Conservation (phyloP, 768 basidiomycete genomes). For the Exsudoporus frostii region DNA sequence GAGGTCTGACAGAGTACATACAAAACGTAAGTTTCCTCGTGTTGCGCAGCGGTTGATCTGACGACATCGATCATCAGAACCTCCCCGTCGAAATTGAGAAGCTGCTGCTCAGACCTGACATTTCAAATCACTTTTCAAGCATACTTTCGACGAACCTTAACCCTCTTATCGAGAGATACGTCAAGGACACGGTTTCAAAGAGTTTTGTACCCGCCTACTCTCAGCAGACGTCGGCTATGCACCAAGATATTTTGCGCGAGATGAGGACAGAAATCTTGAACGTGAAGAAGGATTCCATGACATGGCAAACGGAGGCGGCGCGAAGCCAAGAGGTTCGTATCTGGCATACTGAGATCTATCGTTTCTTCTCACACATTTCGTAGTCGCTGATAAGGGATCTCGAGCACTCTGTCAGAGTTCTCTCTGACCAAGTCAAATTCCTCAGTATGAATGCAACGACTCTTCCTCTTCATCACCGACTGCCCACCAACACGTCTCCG, state of each 20-base stretch:
- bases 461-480: conserved; percentile 34
- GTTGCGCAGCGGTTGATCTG: not conserved
- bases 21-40: conserved; percentile 50
- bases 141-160: conserved; percentile 68
- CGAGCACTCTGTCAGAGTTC: conserved; percentile 68
- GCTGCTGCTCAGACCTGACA: conserved; percentile 69
- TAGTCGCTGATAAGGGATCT: conserved; percentile 77
- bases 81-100: conserved; percentile 80
- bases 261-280: conserved; percentile 70
- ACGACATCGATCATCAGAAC: conserved; percentile 40
- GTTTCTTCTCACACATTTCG: conserved; percentile 8
- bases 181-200: conserved; percentile 75
- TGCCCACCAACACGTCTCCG: conserved; percentile 33
- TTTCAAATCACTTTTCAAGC: conserved; percentile 73
- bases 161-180: conserved; percentile 75
- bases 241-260: conserved; percentile 76
- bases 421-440: conserved; percentile 83
- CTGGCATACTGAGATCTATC: not conserved
- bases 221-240: conserved; percentile 69
- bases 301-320: conserved; percentile 78
- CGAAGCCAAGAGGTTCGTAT: conserved; percentile 71
- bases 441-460: conserved; percentile 54
- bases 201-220: conserved; percentile 73
- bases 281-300: conserved; percentile 75
- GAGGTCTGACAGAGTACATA: conserved; percentile 68